Percentiles rank a stretch among this genome's conserved stretches.
phyloP scores from a whole-genome alignment of 1,284 basidiomycete species.

The Cutaneotrichosporon sp. region DNA sequence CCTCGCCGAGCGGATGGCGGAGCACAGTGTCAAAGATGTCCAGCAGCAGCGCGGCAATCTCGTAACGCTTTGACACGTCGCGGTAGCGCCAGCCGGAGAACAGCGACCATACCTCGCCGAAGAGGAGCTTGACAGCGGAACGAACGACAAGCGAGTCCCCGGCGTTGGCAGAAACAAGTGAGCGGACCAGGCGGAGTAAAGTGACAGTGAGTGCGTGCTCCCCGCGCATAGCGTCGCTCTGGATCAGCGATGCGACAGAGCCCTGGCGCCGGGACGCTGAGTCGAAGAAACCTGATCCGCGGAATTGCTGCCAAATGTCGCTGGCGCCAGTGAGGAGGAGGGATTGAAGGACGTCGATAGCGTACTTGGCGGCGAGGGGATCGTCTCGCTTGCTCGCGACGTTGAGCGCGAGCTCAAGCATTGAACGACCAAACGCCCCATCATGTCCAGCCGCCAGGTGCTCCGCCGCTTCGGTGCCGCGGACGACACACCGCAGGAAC shows the following conservation, averaged over 20 bases:
- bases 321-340: constrained; percentile 26
- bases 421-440: constrained; percentile 2
- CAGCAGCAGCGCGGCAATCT: constrained; percentile 27
- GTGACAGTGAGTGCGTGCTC: constrained; percentile 34
- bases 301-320: constrained; percentile 32
- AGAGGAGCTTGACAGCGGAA: constrained; percentile 34
- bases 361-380: constrained; percentile 19
- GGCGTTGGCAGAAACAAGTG: constrained; percentile 21
- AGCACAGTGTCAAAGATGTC: constrained; percentile 31
- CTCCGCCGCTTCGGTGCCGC: constrained; percentile 16
- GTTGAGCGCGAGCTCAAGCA: constrained; percentile 30
- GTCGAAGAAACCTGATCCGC: constrained; percentile 38
- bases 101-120: constrained; percentile 34
- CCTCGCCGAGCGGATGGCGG: constrained; percentile 26
- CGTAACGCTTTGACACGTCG: constrained; percentile 31
- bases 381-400: constrained; percentile 14
- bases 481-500: constrained; percentile 28
- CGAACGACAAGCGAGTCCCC: constrained; percentile 26
- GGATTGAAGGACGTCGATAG: constrained; percentile 33
- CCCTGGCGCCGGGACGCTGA: constrained; percentile 24
- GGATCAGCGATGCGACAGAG: constrained; percentile 29
- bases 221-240: constrained; percentile 27
- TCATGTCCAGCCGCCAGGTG: background rate
- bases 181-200: constrained; percentile 32
- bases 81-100: constrained; percentile 39